Evolutionary conservation across 805 yeast genomes (phyloP).

Genomic region (Nakazawaea pomicola): DNA sequence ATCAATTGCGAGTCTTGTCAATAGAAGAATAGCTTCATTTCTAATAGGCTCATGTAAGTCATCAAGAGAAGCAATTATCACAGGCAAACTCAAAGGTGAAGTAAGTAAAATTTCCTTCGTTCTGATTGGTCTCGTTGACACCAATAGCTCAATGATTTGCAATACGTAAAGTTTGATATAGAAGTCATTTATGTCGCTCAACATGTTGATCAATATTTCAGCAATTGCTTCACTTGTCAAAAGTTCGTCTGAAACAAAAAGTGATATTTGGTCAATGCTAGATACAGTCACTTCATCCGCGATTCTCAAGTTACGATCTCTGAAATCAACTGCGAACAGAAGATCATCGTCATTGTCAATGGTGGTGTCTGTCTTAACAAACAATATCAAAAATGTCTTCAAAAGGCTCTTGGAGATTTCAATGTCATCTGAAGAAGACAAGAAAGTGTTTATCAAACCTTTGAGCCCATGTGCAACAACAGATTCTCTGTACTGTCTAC

Average conservation of each 20-base stretch:
- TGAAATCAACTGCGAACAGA: slow-evolving; percentile 42
- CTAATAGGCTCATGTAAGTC: slow-evolving; percentile 79
- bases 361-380: slow-evolving; percentile 44
- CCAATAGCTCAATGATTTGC: slow-evolving; percentile 80
- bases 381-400: slow-evolving; percentile 79
- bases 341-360: slow-evolving; percentile 51
- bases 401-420: slow-evolving; percentile 73
- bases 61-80: slow-evolving; percentile 57
- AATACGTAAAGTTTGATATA: slow-evolving; percentile 76
- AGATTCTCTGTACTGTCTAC: slow-evolving; percentile 82
- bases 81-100: slow-evolving; percentile 76
- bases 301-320: slow-evolving; percentile 55
- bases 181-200: slow-evolving; percentile 49
- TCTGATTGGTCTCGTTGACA: slow-evolving; percentile 66
- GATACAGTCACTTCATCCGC: slow-evolving; percentile 38
- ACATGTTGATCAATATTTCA: slow-evolving; percentile 44
- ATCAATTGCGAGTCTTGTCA: slow-evolving; percentile 77
- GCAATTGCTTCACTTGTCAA: slow-evolving; percentile 55
- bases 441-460: slow-evolving; percentile 62
- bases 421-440: slow-evolving; percentile 56
- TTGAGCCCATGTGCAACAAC: slow-evolving; percentile 85
- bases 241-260: slow-evolving; percentile 94
- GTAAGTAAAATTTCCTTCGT: slow-evolving; percentile 70
- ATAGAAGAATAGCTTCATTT: slow-evolving; percentile 79
- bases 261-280: slow-evolving; percentile 73